A percentile compares a stretch with the other conserved stretches of the same genome.
Evolutionary conservation across 345 rosid genomes (phyloP).

Genomic region (Gossypium sturtianum): DNA sequence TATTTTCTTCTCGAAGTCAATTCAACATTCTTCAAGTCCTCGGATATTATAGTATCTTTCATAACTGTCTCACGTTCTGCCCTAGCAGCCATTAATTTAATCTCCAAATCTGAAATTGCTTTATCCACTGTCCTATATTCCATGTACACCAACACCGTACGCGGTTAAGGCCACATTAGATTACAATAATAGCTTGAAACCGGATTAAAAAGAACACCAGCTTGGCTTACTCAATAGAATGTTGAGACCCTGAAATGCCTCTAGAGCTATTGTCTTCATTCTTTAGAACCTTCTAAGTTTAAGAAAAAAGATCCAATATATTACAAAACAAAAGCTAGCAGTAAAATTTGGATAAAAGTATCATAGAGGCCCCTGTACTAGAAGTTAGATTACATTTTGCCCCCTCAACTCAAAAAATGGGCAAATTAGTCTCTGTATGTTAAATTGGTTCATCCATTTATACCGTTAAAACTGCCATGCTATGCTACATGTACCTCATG

Average conservation of each 20-base stretch:
- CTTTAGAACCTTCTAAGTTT: conserved; percentile 27
- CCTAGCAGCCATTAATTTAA: conserved; percentile 39
- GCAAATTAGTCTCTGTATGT: too few relatives aligned
- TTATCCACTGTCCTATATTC: conserved; percentile 44
- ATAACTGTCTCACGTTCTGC: conserved; percentile 30
- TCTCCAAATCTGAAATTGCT: conserved; percentile 41
- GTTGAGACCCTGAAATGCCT: conserved; percentile 19
- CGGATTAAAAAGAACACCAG: background rate
- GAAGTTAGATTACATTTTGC: too few relatives aligned
- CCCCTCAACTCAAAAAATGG: too few relatives aligned
- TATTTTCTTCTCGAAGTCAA: conserved; percentile 34
- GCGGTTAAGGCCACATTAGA: background rate
- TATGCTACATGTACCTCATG: too few relatives aligned
- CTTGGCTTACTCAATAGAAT: conserved; percentile 29
- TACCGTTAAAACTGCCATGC: too few relatives aligned
- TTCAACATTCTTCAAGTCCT: conserved; percentile 13
- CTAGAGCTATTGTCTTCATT: conserved; percentile 26
- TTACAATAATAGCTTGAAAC: background rate
- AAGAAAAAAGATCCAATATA: conserved; percentile 11
- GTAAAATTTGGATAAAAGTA: background rate
- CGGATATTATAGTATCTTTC: conserved; percentile 14
- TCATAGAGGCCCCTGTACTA: too few relatives aligned
- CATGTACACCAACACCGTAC: background rate
- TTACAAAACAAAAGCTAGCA: background rate
- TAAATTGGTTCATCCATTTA: too few relatives aligned